Evolutionary conservation across 148 eudicot species (phyloP), one percentile per base, ranked within the genome.

Genomic region (Arbutus unedo): DNA sequence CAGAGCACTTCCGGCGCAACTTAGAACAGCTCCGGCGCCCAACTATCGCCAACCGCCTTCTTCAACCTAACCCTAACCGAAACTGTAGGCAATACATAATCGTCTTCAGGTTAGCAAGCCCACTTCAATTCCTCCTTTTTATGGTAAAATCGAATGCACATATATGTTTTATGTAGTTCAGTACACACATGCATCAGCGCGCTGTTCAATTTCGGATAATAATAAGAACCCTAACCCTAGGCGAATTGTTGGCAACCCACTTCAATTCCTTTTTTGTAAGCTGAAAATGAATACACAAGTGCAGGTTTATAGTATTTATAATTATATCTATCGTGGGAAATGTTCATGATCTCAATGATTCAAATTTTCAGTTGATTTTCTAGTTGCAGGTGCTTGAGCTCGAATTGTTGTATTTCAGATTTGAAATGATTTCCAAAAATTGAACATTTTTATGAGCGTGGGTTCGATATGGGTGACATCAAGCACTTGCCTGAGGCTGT

Each of bases 401-500:
- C 21, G 31, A 41, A 54, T 23, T 31, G 9, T 54, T 71, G 10
- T 76, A 74, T 67, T 78, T 82, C 51, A 53, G 66, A 56, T 83
- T 19, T 55, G 50, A 74, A 75, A 23, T 75, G 80, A 68, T 76
- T 71, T 83, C 57, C 66, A 71, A 56, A 77, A 64, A 19, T 5
- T 13, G 31, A 68, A 47, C 5, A 45, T 41, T 56, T 10, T 67
- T 31, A 47, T 23, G 45, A 44, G 47, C 54, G 57, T 47, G 18
- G 73, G 70, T 66, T 71, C 70, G n/a, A 47, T 23, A 94, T 96
- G 98, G 88, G 87, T 85, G 89, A 84, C 78, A 96, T 96, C 81
- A 90, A 90, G 87, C 88, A 88, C 79, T 89, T 96, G 90, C 88
- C 98, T 19, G 91, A 90, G 85, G 78, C 84, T 49, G 89, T 91